Base-by-base conservation (phyloP, 768 basidiomycete genomes). In the Leccinellum albellum region DNA sequence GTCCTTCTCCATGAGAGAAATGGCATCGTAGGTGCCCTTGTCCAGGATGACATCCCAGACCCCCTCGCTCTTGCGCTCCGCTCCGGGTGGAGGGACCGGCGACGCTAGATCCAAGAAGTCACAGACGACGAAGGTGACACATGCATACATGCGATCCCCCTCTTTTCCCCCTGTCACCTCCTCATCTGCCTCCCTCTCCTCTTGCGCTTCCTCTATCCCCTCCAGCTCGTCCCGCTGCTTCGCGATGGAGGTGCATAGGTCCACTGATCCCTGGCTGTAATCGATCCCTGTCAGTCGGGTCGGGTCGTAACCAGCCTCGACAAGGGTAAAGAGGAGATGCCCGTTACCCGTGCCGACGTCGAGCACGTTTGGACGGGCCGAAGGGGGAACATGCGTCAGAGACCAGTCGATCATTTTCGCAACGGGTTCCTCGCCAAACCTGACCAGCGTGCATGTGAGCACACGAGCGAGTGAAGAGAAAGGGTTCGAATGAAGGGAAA, bases 1-100 rank as follows among this genome's bases (percentile, higher is more conserved):
- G 42, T 86, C 83, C 65, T 82, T 85, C 54, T 78, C 77, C 50
- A 81, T 86, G 37, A 94, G 72, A 0, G 89, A 87, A 50, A 93
- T 91, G 6, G 91, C 90, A 64, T 94, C 91, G 65, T 84, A 91
- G 0, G 91, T 94, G n/a, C 91, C 91, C 69, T 94, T 94, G 72
- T 94, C 91, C 55, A 93, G 66, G 15, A 93, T 66, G 6, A 92
- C 72, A 65, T 91, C 88, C 91, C 91, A 94, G 10, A 66, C 57
- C 3, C 61, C 57, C 4, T 59, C 60, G 20, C 53, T 44, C 1
- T 49, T 33, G 4, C 23, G 23, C 37, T 56, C 60, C 12, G 9
- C 58, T 51, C n/a, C 50, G 44, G 59, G 61, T 33, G 54, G 52
- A 7, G 69, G 56, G 7, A 64, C 47, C 13, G 75, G 73, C 2